Conservation (phyloP, 2,329 filamentous ascomycete genomes). For the Chrysoporthe deuterocubensis region DNA sequence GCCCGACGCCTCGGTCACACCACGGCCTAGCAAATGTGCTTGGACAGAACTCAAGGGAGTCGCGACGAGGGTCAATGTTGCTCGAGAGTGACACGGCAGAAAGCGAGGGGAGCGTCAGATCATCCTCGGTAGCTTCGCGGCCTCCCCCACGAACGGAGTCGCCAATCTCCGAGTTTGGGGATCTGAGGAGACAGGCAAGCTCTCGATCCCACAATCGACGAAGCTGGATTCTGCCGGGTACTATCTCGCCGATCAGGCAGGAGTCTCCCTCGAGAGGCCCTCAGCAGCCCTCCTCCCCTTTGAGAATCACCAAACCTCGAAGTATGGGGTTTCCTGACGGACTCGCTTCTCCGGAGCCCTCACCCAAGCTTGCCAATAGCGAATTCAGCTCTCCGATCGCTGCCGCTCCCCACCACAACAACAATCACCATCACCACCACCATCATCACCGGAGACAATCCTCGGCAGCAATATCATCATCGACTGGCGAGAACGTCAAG, state of each 20-base stretch:
- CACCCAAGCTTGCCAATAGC: conserved; percentile 80
- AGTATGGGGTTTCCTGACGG: conserved; percentile 63
- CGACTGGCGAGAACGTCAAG: conserved; percentile 55
- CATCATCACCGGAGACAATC: conserved; percentile 79
- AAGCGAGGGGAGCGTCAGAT: conserved; percentile 87
- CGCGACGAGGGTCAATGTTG: conserved; percentile 77
- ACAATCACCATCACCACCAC: conserved; percentile 55
- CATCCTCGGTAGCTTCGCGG: conserved; percentile 73
- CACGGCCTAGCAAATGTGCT: conserved; percentile 63
- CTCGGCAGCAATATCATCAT: conserved; percentile 76
- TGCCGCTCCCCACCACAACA: conserved; percentile 41
- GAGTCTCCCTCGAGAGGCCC: conserved; percentile 81
- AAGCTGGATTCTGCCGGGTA: conserved; percentile 80
- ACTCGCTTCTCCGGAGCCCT: conserved; percentile 83
- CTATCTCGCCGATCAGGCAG: conserved; percentile 80
- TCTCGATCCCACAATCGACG: conserved; percentile 83
- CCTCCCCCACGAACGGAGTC: conserved; percentile 78
- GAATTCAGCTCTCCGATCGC: conserved; percentile 80
- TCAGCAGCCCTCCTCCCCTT: conserved; percentile 76
- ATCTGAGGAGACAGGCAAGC: conserved; percentile 75
- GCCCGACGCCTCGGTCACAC: conserved; percentile 87
- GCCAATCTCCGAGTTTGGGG: conserved; percentile 83
- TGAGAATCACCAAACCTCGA: conserved; percentile 84
- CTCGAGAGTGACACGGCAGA: conserved; percentile 83
- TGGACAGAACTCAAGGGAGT: conserved; percentile 60